phyloP scores from a whole-genome alignment of 192 early-diverging fungal genomes.

The Chytriomyces confervae region DNA sequence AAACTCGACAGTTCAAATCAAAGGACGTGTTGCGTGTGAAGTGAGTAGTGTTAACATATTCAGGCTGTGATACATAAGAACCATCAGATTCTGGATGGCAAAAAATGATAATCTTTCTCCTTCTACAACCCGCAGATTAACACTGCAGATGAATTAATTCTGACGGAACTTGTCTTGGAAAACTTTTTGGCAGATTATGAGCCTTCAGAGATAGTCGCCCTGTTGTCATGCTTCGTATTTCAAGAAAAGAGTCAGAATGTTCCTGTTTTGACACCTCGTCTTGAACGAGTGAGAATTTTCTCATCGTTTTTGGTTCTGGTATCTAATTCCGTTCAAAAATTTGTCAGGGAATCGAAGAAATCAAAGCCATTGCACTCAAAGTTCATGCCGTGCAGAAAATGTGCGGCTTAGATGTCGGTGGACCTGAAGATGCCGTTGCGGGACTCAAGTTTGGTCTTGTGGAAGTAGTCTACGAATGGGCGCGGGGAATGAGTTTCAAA shows the following conservation, averaged over 20 bases:
- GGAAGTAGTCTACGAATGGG: constrained; percentile 99
- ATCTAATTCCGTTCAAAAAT: neutral
- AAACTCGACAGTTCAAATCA: constrained; percentile 86
- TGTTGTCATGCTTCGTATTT: constrained; percentile 94
- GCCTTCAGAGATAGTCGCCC: constrained; percentile 90
- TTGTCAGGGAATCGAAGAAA: constrained; percentile 55
- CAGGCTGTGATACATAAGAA: neutral
- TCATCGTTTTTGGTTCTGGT: constrained; percentile 27
- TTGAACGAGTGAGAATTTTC: constrained; percentile 52
- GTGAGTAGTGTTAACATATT: constrained; percentile 33
- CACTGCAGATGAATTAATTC: constrained; percentile 90
- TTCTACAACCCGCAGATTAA: constrained; percentile 71
- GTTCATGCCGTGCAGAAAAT: constrained; percentile 76
- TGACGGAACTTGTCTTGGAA: constrained; percentile 94
- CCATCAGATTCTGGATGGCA: neutral
- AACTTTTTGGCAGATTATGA: constrained; percentile 89
- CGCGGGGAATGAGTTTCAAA: constrained; percentile 87
- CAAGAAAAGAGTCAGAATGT: constrained; percentile 82
- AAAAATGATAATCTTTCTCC: neutral
- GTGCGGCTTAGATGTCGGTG: constrained; percentile 66
- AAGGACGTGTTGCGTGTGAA: constrained; percentile 95
- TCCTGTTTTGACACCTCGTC: constrained; percentile 67
- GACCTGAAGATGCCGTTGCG: constrained; percentile 44
- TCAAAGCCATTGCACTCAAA: constrained; percentile 70
- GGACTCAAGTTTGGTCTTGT: constrained; percentile 83